Percentiles rank a stretch among this genome's conserved stretches.
Evolutionary conservation across 805 yeast genomes (phyloP).

Genomic region (Sungouiella thailandica): DNA sequence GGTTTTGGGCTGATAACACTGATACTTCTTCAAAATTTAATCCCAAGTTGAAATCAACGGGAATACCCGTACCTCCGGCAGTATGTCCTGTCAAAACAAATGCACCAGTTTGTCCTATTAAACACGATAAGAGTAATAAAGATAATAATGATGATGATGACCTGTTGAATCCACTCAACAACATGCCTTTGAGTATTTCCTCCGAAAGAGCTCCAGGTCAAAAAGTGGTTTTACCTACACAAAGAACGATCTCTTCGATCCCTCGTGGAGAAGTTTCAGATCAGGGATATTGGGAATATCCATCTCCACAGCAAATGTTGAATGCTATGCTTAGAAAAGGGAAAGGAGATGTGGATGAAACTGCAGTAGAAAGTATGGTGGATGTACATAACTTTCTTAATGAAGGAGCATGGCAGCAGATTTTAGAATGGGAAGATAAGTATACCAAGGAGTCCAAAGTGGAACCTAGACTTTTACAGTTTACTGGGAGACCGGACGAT

Average conservation of each 20-base stretch:
- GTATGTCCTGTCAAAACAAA: conserved; percentile 14
- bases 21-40: not conserved
- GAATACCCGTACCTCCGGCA: conserved; percentile 12
- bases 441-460: conserved; percentile 50
- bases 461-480: conserved; percentile 74
- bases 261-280: conserved; percentile 69
- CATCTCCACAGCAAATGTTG: conserved; percentile 98
- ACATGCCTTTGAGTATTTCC: conserved; percentile 77
- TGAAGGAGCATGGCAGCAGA: conserved; percentile 97
- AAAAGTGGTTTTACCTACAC: conserved; percentile 69
- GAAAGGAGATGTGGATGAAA: conserved; percentile 83
- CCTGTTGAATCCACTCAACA: conserved; percentile 72
- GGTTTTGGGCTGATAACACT: conserved; percentile 73
- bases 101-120: conserved; percentile 15
- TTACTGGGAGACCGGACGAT: conserved; percentile 90
- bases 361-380: conserved; percentile 95
- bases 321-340: conserved; percentile 97
- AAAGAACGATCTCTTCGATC: conserved; percentile 76
- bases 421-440: conserved; percentile 83
- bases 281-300: conserved; percentile 94
- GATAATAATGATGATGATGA: conserved; percentile 19
- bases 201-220: conserved; percentile 75
- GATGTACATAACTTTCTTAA: conserved; percentile 93
- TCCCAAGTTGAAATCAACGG: too few species aligned
- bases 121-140: too few species aligned